A percentile compares a stretch with the other conserved stretches of the same genome.
Evolutionary conservation across 257 asterid genomes (phyloP).

Genomic region (Solanum virginianum): DNA sequence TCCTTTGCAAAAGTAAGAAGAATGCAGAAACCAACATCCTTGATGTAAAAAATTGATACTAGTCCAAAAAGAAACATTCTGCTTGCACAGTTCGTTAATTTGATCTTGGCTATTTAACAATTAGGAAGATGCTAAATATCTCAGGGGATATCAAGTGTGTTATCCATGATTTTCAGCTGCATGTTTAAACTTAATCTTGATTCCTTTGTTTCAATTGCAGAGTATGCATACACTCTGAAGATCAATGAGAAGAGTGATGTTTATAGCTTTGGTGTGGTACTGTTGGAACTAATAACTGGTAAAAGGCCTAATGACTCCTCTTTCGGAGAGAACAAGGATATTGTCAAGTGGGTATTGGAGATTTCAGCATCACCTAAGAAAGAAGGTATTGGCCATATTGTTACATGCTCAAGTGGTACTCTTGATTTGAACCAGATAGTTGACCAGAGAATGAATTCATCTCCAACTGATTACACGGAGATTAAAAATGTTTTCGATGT

Average conservation of each 20-base stretch:
- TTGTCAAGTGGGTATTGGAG: conserved; percentile 59
- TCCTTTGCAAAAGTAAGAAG: background rate
- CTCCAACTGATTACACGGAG: conserved; percentile 22
- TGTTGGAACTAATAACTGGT: conserved; percentile 53
- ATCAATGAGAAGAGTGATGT: conserved; percentile 78
- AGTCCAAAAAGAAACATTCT: background rate
- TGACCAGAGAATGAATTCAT: conserved; percentile 39
- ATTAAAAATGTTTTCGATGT: conserved; percentile 40
- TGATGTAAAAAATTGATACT: background rate
- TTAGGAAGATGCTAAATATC: background rate
- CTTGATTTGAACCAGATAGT: conserved; percentile 20
- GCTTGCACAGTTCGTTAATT: background rate
- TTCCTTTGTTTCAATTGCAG: conserved; percentile 21
- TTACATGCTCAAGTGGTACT: background rate
- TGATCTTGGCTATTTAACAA: background rate
- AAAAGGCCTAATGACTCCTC: conserved; percentile 42
- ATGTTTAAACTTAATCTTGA: background rate
- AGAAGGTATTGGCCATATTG: background rate
- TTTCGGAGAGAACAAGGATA: conserved; percentile 44
- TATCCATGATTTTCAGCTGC: background rate
- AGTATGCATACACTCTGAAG: conserved; percentile 61
- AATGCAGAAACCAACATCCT: background rate
- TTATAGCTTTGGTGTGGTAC: conserved; percentile 67
- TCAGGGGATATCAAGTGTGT: background rate
- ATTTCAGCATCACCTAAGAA: conserved; percentile 17